phyloP scores from a whole-genome alignment of 2,329 filamentous ascomycete species.

The Colletotrichum acutatum region DNA sequence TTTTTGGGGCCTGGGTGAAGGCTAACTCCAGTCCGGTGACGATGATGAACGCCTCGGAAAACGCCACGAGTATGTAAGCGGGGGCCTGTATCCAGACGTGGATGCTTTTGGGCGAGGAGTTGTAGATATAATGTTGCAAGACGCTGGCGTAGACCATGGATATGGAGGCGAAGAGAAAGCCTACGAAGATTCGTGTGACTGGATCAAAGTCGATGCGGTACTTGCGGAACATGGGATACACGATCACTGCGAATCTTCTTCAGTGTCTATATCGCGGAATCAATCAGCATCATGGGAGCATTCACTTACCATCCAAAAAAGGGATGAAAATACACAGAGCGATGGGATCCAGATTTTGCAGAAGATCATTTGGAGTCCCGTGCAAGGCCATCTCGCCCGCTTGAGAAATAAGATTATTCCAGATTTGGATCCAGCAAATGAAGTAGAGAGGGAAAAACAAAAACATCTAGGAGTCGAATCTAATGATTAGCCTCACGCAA shows the following conservation, averaged over 20 bases:
- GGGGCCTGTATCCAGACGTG: slow-evolving; percentile 65
- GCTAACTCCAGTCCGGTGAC: slow-evolving; percentile 79
- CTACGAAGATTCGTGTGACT: slow-evolving; percentile 38
- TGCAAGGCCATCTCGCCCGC: slow-evolving; percentile 39
- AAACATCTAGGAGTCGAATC: slow-evolving; percentile 23
- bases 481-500: too few species aligned
- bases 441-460: slow-evolving; percentile 51
- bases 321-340: slow-evolving; percentile 43
- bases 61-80: slow-evolving; percentile 67
- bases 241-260: slow-evolving; percentile 1
- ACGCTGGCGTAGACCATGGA: slow-evolving; percentile 40
- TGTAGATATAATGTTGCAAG: slow-evolving; percentile 39
- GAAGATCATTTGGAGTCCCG: slow-evolving; percentile 42
- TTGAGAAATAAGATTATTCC: slow-evolving; percentile 46
- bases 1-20: slow-evolving; percentile 74
- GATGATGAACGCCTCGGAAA: slow-evolving; percentile 71
- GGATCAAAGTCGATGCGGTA: slow-evolving; percentile 38
- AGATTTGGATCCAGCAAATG: slow-evolving; percentile 44
- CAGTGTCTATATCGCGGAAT: neutral
- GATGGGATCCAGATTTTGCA: slow-evolving; percentile 43
- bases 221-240: slow-evolving; percentile 39
- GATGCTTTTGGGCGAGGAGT: slow-evolving; percentile 46
- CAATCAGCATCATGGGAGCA: neutral
- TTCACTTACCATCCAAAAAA: slow-evolving; percentile 38
- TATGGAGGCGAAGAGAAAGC: slow-evolving; percentile 39